Percentiles rank a stretch among this genome's conserved stretches.
Conservation (phyloP, 176 grass and related monocot species). For the Paspalum vaginatum region DNA sequence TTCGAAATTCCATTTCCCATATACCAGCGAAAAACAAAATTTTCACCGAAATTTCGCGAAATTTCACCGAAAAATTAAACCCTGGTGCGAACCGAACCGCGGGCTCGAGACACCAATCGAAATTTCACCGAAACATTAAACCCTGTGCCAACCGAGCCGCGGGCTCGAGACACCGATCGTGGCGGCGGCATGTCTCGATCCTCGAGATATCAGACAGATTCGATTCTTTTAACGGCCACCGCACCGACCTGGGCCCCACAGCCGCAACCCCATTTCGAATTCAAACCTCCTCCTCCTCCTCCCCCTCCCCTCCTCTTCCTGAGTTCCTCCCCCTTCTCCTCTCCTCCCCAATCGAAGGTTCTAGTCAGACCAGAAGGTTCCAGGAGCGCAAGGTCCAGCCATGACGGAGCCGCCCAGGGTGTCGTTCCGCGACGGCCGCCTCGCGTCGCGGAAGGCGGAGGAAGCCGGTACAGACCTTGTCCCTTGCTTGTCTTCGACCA, state of each 20-base stretch:
- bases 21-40: too few relatives aligned
- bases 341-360: constrained; percentile 6
- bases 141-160: too few relatives aligned
- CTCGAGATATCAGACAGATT: neutral
- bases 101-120: too few relatives aligned
- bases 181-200: neutral
- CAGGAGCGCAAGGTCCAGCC: neutral
- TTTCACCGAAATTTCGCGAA: too few relatives aligned
- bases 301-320: neutral
- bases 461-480: constrained; percentile 60
- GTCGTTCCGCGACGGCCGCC: constrained; percentile 74
- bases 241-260: constrained; percentile 2
- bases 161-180: too few relatives aligned
- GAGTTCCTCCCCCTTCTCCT: neutral
- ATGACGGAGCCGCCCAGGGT: constrained; percentile 52
- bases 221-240: constrained; percentile 16
- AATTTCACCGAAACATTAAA: too few relatives aligned
- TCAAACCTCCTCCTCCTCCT: constrained; percentile 10
- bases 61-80: too few relatives aligned
- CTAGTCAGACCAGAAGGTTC: neutral
- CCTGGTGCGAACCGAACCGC: too few relatives aligned
- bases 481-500: neutral
- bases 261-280: constrained; percentile 44
- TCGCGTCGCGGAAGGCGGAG: constrained; percentile 72
- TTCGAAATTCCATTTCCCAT: too few relatives aligned